Conservation (phyloP, 805 yeast genomes). For the Wickerhamiella australiensis region DNA sequence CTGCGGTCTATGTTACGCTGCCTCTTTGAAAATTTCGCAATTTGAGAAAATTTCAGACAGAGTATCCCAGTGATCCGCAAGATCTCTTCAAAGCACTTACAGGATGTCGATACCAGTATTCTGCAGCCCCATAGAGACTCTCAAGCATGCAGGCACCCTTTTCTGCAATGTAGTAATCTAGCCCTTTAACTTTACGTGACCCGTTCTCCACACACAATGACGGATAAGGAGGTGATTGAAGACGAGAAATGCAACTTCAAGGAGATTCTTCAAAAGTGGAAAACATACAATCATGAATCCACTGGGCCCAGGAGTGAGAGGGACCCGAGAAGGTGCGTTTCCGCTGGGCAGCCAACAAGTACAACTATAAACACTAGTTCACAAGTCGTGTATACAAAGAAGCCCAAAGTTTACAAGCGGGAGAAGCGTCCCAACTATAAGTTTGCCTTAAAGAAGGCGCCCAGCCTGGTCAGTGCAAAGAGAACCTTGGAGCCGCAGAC, state of each 20-base stretch:
- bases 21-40: too few species aligned
- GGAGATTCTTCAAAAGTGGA: neutral
- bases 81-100: too few species aligned
- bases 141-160: neutral
- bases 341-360: neutral
- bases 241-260: constrained; percentile 1
- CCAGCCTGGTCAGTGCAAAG: neutral
- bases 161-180: neutral
- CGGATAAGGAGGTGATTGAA: neutral
- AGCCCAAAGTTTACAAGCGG: neutral
- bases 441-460: neutral
- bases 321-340: neutral
- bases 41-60: too few species aligned
- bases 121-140: neutral
- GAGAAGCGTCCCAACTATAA: neutral
- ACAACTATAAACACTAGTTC: neutral
- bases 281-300: neutral
- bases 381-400: neutral
- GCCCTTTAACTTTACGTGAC: too few species aligned
- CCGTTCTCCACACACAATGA: neutral
- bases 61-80: too few species aligned
- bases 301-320: neutral
- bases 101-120: too few species aligned
- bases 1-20: too few species aligned
- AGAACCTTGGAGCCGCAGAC: neutral